Evolutionary conservation across 345 rosid species (phyloP).

Genomic region (Salix dunnii): DNA sequence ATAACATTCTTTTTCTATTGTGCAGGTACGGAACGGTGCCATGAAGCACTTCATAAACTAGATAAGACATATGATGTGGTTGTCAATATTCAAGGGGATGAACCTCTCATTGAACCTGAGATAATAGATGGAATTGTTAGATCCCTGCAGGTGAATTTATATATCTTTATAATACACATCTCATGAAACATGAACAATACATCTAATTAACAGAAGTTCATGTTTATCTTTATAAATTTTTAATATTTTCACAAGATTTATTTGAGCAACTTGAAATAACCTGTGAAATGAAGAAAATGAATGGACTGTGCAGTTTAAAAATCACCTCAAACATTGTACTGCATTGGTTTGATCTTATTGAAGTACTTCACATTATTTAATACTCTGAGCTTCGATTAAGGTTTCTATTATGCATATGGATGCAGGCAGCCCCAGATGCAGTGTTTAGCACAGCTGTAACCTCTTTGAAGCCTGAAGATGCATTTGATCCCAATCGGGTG

Average conservation of each 20-base stretch:
- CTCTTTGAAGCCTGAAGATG: constrained; percentile 82
- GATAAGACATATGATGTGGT: constrained; percentile 84
- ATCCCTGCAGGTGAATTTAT: constrained; percentile 68
- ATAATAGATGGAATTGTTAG: constrained; percentile 89
- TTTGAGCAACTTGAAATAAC: neutral
- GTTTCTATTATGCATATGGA: neutral
- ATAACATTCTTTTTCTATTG: constrained; percentile 1
- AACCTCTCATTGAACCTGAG: constrained; percentile 94
- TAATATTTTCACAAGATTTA: neutral
- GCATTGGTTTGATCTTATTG: neutral
- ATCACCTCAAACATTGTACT: neutral
- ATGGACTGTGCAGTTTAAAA: neutral
- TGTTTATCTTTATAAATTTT: neutral
- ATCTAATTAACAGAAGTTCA: neutral
- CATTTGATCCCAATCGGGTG: constrained; percentile 84
- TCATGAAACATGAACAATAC: neutral
- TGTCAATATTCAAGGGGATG: constrained; percentile 95
- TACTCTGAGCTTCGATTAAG: neutral
- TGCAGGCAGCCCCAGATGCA: constrained; percentile 86
- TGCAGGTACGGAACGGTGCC: constrained; percentile 80
- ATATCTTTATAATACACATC: neutral
- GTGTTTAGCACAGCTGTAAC: constrained; percentile 98
- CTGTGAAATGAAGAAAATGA: neutral
- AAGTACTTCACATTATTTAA: neutral
- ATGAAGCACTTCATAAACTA: constrained; percentile 82